Base-by-base conservation (phyloP, 2,329 filamentous ascomycete genomes). In the Colletotrichum costaricense region DNA sequence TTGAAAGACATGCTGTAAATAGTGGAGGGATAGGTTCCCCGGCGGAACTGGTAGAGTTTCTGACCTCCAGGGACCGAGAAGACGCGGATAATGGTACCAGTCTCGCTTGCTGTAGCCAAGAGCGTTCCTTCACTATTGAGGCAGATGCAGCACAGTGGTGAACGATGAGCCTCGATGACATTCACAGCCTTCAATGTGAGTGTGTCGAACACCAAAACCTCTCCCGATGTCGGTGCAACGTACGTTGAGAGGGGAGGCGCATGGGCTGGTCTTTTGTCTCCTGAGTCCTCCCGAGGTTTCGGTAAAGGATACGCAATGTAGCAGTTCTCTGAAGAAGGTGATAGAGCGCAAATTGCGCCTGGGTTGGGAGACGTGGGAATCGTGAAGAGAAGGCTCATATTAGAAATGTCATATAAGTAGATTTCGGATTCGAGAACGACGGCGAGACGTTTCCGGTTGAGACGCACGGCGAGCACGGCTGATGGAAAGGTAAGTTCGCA, bases 1-100 rank as follows among this genome's bases (percentile, higher is more conserved):
- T 99, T 99, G 85, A 99, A 99, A 1, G 95, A 97, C 95, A 99
- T 98, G 89, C 95, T 97, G 85, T 95, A 98, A 77, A 99, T 99
- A 54, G 94, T 93, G 2, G 95, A 95, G 0, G 97, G 97, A 83
- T 98, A 98, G 2, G 96, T 98, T 56, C 97, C 97, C 76, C 97
- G 92, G 73, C 97, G 91, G 84, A 99, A 99, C 81, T 99, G 96
- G 82, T 95, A 98, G 22, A 99, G 88, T 82, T 98, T 99, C 79
- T 96, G 93, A 12, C 94, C 97, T 75, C 92, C 91, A 3, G 97
- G 97, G 1, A 99, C 91, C 1, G 94, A 95, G 83, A 99, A 99
- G 65, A 99, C 95, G 19, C 97, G 92, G 76, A 99, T 97, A 74
- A 99, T 97, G 0, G 97, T 99, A 76, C 97, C 97, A 66, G 97